Base-by-base conservation (phyloP, 345 rosid genomes). In the Ceriops zippeliana region DNA sequence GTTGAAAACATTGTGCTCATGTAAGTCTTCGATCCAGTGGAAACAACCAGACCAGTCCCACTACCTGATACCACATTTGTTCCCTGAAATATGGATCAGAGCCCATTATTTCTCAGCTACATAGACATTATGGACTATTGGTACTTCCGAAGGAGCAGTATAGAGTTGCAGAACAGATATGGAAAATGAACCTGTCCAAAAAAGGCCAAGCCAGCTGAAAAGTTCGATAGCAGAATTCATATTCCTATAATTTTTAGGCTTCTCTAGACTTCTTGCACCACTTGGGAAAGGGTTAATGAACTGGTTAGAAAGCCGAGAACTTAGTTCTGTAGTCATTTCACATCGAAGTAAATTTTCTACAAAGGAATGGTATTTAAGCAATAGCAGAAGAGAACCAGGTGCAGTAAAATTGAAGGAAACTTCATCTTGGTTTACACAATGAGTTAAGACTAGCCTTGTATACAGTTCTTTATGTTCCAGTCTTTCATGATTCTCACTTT, bases 21-120 rank as follows among this genome's bases (percentile, higher is more conserved):
- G 56, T 86, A 88, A 62, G 93, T 88, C 72, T 80, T 83, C 34
- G 86, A 74, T 74, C 89, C 90, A 7, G 93, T 86, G 67, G 90
- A 88, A 61, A 88, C 77, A 67, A 88, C 89, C 38, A 88, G 75
- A 72, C 89, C 90, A 19, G 79, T 86, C 71, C 90, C 89, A 24
- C 80, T 82, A 24, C 90, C 93, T 57, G 90, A 88, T 46, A 88
- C 87, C 69, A 88, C 85, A 76, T 83, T 86, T 54, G 93, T 86
- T 69, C 93, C 87, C 93, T 88, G 83, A 69, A 75, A 70, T 21
- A 62, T 64, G 54, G 31, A 72, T 27, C 46, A 46, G 34, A 61
- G 53, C 66, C 42, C 34, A 47, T 32, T 15, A 54, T 42, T 22
- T 53, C 63, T 66, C 59, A 64, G 75, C 49, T 42, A 42, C 49